phyloP scores from a whole-genome alignment of 768 basidiomycete genomes.

The Tylopilus balloui region DNA sequence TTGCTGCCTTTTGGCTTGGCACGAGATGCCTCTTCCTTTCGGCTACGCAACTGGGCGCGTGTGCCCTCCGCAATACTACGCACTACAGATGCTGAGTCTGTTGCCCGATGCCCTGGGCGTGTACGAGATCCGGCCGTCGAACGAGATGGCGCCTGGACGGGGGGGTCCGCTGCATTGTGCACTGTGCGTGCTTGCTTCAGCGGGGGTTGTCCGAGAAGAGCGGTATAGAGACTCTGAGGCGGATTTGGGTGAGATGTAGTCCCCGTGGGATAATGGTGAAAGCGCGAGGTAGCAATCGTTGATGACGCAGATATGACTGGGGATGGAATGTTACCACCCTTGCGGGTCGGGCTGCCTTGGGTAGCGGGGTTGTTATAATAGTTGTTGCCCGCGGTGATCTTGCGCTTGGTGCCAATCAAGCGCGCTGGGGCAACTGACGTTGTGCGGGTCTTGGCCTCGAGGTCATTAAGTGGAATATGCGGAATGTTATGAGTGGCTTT shows the following conservation, averaged over 20 bases:
- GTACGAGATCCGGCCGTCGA: conserved; percentile 31
- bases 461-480: conserved; percentile 60
- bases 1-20: conserved; percentile 41
- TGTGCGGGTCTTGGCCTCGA: conserved; percentile 55
- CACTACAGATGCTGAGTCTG: conserved; percentile 15
- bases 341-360: conserved; percentile 39
- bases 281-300: conserved; percentile 34
- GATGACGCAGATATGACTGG: conserved; percentile 23
- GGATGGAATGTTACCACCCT: conserved; percentile 47
- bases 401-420: conserved; percentile 57
- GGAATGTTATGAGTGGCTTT: conserved; percentile 74
- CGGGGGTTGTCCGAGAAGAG: conserved; percentile 74
- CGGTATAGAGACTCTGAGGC: conserved; percentile 62
- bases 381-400: conserved; percentile 38
- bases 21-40: conserved; percentile 37
- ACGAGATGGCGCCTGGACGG: conserved; percentile 46
- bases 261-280: conserved; percentile 40
- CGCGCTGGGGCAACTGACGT: conserved; percentile 46
- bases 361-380: conserved; percentile 51
- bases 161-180: conserved; percentile 68
- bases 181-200: conserved; percentile 75
- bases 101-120: conserved; percentile 19
- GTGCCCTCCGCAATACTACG: conserved; percentile 45
- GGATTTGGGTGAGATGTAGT: conserved; percentile 36
- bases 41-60: conserved; percentile 42